Evolutionary conservation across 169 alveolate species (phyloP), one percentile per base, ranked within the genome.

Genomic region (Toxoplasma gondii): DNA sequence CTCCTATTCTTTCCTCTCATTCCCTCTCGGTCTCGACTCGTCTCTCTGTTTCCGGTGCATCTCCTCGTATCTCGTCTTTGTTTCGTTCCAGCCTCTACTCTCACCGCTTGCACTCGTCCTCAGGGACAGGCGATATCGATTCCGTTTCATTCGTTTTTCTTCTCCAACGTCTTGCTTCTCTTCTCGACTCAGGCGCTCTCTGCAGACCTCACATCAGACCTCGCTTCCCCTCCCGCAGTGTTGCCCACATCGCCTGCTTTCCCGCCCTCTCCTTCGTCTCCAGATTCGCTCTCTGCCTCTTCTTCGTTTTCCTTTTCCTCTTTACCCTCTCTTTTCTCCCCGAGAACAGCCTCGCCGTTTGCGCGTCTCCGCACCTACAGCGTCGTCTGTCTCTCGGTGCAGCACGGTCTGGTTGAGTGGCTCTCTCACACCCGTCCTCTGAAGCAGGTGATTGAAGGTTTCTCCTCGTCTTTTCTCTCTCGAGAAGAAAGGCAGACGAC

Each of bases 381-480:
- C 16, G 95, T 92, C n/a, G 41, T 82, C 80, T 64, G 92, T 34
- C 58, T 84, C 43, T 64, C 95, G 27, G 27, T n/a, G 22, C 7
- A 29, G 36, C 92, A 92, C 39, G 95, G 92, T 7, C 31, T 92
- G 41, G 49, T 92, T 27, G 92, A 92, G 78, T 92, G 95, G 95
- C 58, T 92, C 38, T 24, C 53, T 10, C n/a, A 24, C 74, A 67
- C 81, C 5, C 53, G 88, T 9, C 92, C 95, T 17, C 70, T 92
- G 36, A 24, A 22, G 34, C 36, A 64, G 7, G 86, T 80, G 24
- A 7, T 86, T n/a, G 94, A 81, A 67, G 45, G 64, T 29, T 78
- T n/a, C 38, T 44, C 90, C 39, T 29, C 90, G 45, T 36, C 31
- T 22, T 29, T 2, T 5, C n/a, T 36, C 29, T 10, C 86, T n/a